Percentiles rank a stretch among this genome's conserved stretches.
phyloP scores from a whole-genome alignment of 2,329 filamentous ascomycete genomes.

The Arthrobotrys sinensis region DNA sequence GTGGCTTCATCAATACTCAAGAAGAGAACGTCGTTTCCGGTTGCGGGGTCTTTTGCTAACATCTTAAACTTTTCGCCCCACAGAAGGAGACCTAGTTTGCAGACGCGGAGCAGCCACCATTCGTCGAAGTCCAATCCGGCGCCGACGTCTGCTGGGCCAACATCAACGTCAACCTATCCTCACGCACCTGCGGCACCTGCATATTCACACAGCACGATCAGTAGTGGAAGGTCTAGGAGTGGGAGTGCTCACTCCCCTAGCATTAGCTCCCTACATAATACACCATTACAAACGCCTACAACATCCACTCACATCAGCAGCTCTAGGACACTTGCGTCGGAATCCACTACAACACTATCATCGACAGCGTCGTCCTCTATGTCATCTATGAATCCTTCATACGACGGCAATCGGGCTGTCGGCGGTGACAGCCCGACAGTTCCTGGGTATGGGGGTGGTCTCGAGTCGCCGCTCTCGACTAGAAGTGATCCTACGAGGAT shows the following conservation, averaged over 20 bases:
- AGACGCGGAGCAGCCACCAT: constrained; percentile 59
- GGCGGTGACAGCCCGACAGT: constrained; percentile 53
- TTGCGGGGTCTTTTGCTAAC: constrained; percentile 61
- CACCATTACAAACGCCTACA: constrained; percentile 55
- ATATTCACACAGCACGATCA: constrained; percentile 55
- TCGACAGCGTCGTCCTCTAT: constrained; percentile 56
- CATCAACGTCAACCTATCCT: constrained; percentile 54
- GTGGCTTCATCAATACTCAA: constrained; percentile 54
- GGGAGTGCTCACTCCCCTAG: constrained; percentile 60
- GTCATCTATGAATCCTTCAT: constrained; percentile 55
- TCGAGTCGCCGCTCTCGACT: constrained; percentile 57
- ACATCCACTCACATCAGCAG: constrained; percentile 53
- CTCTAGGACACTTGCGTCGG: constrained; percentile 45
- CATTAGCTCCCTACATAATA: constrained; percentile 56
- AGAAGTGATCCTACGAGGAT: constrained; percentile 43
- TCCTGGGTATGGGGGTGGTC: constrained; percentile 43
- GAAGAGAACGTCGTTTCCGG: constrained; percentile 60
- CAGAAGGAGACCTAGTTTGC: constrained; percentile 61
- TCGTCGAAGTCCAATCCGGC: constrained; percentile 54
- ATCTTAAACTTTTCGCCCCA: constrained; percentile 61
- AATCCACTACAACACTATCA: constrained; percentile 57
- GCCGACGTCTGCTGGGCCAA: constrained; percentile 58
- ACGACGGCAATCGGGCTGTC: constrained; percentile 45
- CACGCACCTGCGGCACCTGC: constrained; percentile 56
- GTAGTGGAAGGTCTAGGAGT: constrained; percentile 55